Evolutionary conservation across 192 early-diverging fungal species (phyloP).

Genomic region (Coemansia sp.): DNA sequence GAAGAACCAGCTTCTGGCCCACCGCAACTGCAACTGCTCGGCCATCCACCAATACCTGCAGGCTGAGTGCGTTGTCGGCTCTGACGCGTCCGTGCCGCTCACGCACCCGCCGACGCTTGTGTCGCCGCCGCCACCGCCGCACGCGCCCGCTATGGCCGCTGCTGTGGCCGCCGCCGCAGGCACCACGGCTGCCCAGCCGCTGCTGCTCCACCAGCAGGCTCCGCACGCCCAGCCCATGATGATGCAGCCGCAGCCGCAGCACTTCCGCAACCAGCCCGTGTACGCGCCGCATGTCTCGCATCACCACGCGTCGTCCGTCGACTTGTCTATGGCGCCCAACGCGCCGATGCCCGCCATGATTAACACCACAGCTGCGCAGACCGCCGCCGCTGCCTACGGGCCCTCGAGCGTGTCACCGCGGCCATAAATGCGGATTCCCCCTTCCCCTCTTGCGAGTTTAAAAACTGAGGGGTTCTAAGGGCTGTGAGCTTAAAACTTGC

Average conservation of each 20-base stretch:
- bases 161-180: constrained; percentile 11
- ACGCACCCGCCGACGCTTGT: constrained; percentile 11
- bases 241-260: constrained; percentile 14
- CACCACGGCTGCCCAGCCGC: background rate
- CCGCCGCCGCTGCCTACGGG: background rate
- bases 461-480: no score
- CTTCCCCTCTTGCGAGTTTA: no score
- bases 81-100: background rate
- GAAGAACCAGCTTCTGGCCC: constrained; percentile 54
- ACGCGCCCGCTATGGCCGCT: constrained; percentile 10
- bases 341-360: background rate
- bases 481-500: no score
- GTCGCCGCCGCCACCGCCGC: constrained; percentile 14
- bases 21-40: constrained; percentile 52
- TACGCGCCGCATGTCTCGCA: constrained; percentile 7
- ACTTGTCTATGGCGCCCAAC: constrained; percentile 7
- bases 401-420: background rate
- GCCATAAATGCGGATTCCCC: no score
- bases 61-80: constrained; percentile 10
- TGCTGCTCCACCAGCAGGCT: constrained; percentile 10
- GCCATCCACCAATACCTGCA: constrained; percentile 56
- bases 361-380: background rate
- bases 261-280: background rate
- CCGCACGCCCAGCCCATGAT: background rate
- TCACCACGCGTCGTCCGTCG: constrained; percentile 15